phyloP scores from a whole-genome alignment of 495 filamentous ascomycete genomes.

The Pyronema domesticum region DNA sequence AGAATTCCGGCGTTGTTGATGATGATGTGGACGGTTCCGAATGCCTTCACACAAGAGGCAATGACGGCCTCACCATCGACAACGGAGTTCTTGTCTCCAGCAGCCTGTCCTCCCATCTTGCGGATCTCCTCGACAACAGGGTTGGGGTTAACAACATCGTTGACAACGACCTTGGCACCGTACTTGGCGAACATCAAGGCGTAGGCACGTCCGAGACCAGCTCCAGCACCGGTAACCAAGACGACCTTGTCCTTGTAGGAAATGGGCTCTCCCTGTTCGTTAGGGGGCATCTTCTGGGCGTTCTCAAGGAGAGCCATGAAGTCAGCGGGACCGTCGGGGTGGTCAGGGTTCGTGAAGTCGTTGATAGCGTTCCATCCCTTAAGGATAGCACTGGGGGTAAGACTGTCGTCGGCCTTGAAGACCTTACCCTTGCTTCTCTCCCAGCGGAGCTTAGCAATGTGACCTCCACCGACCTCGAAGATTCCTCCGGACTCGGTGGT shows the following conservation, averaged over 20 bases:
- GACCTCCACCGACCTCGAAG: conserved; percentile 86
- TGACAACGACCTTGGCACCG: conserved; percentile 83
- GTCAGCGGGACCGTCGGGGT: conserved; percentile 76
- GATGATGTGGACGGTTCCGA: conserved; percentile 81
- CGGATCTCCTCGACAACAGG: conserved; percentile 80
- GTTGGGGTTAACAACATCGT: conserved; percentile 89
- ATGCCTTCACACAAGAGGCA: conserved; percentile 82
- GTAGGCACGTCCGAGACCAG: conserved; percentile 83
- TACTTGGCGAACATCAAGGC: conserved; percentile 77
- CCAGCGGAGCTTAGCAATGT: conserved; percentile 87
- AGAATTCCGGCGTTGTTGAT: conserved; percentile 98
- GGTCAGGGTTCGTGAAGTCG: conserved; percentile 70
- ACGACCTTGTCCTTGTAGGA: conserved; percentile 85
- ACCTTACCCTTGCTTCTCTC: conserved; percentile 83
- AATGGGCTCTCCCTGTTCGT: conserved; percentile 55
- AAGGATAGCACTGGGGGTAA: conserved; percentile 76
- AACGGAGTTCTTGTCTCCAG: conserved; percentile 80
- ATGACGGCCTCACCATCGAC: conserved; percentile 88
- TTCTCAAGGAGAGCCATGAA: conserved; percentile 78
- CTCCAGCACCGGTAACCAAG: conserved; percentile 81
- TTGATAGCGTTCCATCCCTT: conserved; percentile 74
- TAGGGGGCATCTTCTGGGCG: conserved; percentile 59
- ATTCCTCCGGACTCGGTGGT: conserved; percentile 68
- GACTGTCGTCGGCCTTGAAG: conserved; percentile 70
- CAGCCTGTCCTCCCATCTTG: conserved; percentile 74